Evolutionary conservation across 306 rosid species (phyloP).

Genomic region (Canavalia ensiformis): DNA sequence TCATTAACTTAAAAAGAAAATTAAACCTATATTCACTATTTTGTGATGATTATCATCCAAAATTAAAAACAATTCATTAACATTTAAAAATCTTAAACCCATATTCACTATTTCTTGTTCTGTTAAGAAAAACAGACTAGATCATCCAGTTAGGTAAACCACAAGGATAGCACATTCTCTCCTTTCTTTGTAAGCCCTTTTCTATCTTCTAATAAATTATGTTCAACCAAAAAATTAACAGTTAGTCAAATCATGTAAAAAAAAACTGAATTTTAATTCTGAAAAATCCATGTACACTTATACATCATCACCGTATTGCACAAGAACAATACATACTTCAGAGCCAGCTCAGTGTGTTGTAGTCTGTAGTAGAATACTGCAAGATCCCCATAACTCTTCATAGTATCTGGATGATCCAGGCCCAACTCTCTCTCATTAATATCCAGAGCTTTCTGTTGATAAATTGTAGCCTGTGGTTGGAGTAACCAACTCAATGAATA

Average conservation of each 20-base stretch:
- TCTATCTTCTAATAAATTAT: conserved; percentile 8
- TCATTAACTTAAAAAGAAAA: not conserved
- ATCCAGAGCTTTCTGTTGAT: conserved; percentile 92
- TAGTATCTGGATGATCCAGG: conserved; percentile 94
- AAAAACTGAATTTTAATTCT: not conserved
- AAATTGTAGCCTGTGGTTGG: conserved; percentile 80
- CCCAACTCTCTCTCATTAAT: conserved; percentile 92
- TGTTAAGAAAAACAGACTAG: conserved; percentile 17
- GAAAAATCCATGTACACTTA: conserved; percentile 14
- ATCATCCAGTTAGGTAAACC: not conserved
- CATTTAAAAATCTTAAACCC: too few species aligned
- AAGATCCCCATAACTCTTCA: conserved; percentile 96
- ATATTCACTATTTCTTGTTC: not conserved
- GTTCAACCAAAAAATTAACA: not conserved
- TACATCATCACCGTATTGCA: conserved; percentile 37
- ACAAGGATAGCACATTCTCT: not conserved
- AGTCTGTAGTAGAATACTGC: conserved; percentile 92
- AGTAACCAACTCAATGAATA: conserved; percentile 35
- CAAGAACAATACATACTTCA: conserved; percentile 69
- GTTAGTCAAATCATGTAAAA: conserved; percentile 4
- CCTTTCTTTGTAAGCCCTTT: conserved; percentile 1
- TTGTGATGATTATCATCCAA: not conserved
- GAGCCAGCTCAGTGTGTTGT: conserved; percentile 90
- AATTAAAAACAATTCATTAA: not conserved
- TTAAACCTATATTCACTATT: not conserved